These are phyloP conservation scores for Ophiostoma sp. DNA, from an alignment of 2,329 filamentous ascomycete genomes.

Conservation along the genomic window DNA sequence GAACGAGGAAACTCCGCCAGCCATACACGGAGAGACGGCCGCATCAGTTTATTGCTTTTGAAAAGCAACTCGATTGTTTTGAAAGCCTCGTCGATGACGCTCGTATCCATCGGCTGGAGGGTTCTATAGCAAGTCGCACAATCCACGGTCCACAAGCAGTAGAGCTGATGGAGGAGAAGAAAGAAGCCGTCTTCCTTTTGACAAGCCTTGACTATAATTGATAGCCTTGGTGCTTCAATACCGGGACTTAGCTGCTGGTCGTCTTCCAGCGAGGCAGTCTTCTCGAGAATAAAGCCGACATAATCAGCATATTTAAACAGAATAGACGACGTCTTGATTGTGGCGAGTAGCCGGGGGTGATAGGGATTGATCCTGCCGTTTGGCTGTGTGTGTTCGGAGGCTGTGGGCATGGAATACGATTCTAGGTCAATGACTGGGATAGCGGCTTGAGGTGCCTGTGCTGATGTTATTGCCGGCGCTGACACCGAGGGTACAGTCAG, in stretches of 20 bases:
- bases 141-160: background rate
- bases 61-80: background rate
- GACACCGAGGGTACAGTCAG: background rate
- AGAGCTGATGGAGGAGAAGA: background rate
- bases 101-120: background rate
- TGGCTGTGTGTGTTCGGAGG: background rate
- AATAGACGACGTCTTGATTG: background rate
- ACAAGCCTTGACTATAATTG: background rate
- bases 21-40: constrained; percentile 18
- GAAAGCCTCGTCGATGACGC: background rate
- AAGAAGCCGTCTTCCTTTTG: background rate
- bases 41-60: background rate
- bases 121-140: background rate
- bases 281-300: background rate
- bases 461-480: background rate
- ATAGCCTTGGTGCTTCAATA: background rate
- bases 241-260: background rate
- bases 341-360: background rate
- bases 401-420: background rate
- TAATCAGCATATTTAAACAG: background rate
- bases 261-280: background rate
- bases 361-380: background rate
- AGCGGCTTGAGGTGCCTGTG: background rate
- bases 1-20: constrained; percentile 38
- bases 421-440: background rate